Evolutionary conservation across 495 filamentous ascomycete species (phyloP).

Genomic region (Aspergillus nidulans): DNA sequence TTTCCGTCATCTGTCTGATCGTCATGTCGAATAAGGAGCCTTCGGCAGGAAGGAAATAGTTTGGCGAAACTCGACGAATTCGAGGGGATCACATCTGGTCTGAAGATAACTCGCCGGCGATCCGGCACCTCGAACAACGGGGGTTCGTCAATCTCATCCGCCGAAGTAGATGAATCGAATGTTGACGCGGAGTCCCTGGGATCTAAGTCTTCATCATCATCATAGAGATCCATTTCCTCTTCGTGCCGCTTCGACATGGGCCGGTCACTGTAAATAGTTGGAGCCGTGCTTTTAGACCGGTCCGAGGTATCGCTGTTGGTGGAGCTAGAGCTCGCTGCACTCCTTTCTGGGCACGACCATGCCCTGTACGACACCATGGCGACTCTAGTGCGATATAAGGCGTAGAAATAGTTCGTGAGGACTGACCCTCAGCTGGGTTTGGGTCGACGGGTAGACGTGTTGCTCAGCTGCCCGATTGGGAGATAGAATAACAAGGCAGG

Average conservation of each 20-base stretch:
- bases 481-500: background rate
- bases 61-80: constrained; percentile 80
- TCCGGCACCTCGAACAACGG: constrained; percentile 57
- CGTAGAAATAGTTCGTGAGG: background rate
- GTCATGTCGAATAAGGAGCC: constrained; percentile 82
- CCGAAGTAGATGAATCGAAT: constrained; percentile 67
- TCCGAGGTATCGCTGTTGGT: constrained; percentile 61
- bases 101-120: constrained; percentile 55
- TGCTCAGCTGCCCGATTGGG: constrained; percentile 13
- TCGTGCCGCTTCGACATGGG: constrained; percentile 43
- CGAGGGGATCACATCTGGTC: constrained; percentile 63
- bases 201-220: constrained; percentile 4
- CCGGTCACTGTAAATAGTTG: constrained; percentile 60
- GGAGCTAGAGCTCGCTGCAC: constrained; percentile 51
- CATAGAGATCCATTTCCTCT: constrained; percentile 29
- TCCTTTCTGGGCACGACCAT: constrained; percentile 26
- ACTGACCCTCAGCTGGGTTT: background rate
- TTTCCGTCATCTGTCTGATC: constrained; percentile 90
- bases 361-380: constrained; percentile 35
- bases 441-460: background rate
- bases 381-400: constrained; percentile 10
- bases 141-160: constrained; percentile 56
- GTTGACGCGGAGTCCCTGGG: constrained; percentile 62
- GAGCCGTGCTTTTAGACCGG: constrained; percentile 62
- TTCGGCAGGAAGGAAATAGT: constrained; percentile 79